Evolutionary conservation across 371 early-diverging fungal species (phyloP).

Genomic region (Haplosporangium sp.): DNA sequence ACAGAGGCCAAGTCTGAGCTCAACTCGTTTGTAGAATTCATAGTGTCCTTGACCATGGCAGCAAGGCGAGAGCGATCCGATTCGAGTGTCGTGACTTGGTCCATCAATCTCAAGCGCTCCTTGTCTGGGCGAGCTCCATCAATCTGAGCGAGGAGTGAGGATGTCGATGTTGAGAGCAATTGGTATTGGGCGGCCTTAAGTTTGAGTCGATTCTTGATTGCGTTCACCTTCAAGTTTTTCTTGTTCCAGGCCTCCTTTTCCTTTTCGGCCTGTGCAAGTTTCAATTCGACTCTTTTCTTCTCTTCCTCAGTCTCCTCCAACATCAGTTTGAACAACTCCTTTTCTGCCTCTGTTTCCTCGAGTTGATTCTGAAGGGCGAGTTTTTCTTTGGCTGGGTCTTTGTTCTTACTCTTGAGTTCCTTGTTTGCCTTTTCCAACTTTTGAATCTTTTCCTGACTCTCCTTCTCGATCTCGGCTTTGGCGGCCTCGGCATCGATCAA

Average conservation of each 20-base stretch:
- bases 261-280: slow-evolving; percentile 21
- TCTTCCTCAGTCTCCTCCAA: slow-evolving; percentile 52
- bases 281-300: slow-evolving; percentile 51
- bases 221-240: slow-evolving; percentile 21
- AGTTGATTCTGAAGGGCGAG: slow-evolving; percentile 35
- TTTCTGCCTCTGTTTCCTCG: slow-evolving; percentile 49
- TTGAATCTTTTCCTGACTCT: slow-evolving; percentile 28
- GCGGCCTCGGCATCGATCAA: slow-evolving; percentile 36
- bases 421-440: slow-evolving; percentile 41
- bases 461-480: slow-evolving; percentile 37
- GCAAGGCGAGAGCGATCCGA: slow-evolving; percentile 51
- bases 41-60: slow-evolving; percentile 53
- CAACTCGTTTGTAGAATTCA: slow-evolving; percentile 21
- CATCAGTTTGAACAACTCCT: slow-evolving; percentile 53
- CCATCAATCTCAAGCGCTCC: slow-evolving; percentile 52
- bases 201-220: slow-evolving; percentile 35
- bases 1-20: slow-evolving; percentile 3
- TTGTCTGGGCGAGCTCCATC: slow-evolving; percentile 51
- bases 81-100: slow-evolving; percentile 46
- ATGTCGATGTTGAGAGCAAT: slow-evolving; percentile 48
- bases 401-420: slow-evolving; percentile 24
- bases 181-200: slow-evolving; percentile 41
- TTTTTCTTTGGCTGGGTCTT: slow-evolving; percentile 51
- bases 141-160: slow-evolving; percentile 28
- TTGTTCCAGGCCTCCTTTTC: slow-evolving; percentile 39